Percentiles rank a stretch among this genome's conserved stretches.
phyloP scores from a whole-genome alignment of 2,329 filamentous ascomycete species.

The Eutypella sp. region DNA sequence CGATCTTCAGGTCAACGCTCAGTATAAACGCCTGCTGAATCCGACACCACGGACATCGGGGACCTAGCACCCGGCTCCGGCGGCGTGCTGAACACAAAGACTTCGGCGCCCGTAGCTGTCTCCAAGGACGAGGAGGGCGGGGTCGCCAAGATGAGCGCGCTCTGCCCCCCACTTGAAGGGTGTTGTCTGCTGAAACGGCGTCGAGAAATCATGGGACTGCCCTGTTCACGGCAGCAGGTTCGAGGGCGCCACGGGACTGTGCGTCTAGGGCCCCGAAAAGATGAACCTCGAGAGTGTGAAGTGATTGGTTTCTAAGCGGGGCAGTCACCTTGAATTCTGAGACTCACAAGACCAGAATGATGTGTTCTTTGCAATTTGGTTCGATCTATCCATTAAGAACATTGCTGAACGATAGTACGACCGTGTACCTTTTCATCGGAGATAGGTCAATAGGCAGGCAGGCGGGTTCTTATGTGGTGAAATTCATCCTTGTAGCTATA shows the following conservation, averaged over 20 bases:
- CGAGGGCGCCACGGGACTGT: slow-evolving; percentile 29
- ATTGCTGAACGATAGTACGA: too few relatives aligned
- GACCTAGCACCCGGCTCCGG: slow-evolving; percentile 45
- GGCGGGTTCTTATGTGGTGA: too few relatives aligned
- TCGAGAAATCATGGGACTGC: slow-evolving; percentile 51
- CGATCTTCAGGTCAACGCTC: slow-evolving; percentile 49
- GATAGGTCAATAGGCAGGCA: too few relatives aligned
- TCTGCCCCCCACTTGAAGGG: slow-evolving; percentile 54
- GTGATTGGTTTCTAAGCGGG: too few relatives aligned
- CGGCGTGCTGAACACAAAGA: slow-evolving; percentile 45
- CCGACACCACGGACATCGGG: slow-evolving; percentile 53
- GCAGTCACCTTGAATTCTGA: too few relatives aligned
- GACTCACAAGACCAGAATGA: too few relatives aligned
- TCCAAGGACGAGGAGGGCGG: slow-evolving; percentile 52
- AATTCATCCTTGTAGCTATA: too few relatives aligned
- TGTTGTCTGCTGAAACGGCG: slow-evolving; percentile 51
- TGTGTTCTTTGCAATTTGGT: too few relatives aligned
- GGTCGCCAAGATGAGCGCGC: slow-evolving; percentile 44
- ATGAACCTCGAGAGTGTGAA: background rate
- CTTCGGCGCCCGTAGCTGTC: slow-evolving; percentile 44
- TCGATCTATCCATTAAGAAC: too few relatives aligned
- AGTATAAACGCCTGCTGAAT: slow-evolving; percentile 51
- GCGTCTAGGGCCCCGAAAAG: slow-evolving; percentile 32
- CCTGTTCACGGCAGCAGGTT: slow-evolving; percentile 42
- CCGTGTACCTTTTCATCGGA: too few relatives aligned